Percentiles rank a stretch among this genome's conserved stretches.
These are phyloP conservation scores for Monascus ruber DNA, from an alignment of 2,329 filamentous ascomycete genomes.

Conservation along the genomic window DNA sequence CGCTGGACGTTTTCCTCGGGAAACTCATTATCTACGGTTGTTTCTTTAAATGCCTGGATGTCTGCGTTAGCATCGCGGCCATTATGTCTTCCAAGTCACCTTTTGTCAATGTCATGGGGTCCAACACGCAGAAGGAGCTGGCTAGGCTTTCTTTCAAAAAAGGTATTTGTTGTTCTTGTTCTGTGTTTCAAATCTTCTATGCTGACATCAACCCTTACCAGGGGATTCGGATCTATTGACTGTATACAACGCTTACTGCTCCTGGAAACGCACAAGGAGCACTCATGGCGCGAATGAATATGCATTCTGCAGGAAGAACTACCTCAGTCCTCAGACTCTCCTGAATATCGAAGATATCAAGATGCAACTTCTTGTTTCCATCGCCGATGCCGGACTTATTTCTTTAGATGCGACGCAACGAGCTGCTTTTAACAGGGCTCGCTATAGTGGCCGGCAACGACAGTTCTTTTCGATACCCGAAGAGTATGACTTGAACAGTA, in stretches of 20 bases:
- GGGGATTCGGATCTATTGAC: slow-evolving; percentile 87
- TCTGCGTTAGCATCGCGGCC: slow-evolving; percentile 80
- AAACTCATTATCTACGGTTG: slow-evolving; percentile 82
- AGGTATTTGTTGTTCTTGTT: slow-evolving; percentile 25
- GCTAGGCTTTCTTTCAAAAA: slow-evolving; percentile 68
- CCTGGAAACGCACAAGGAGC: slow-evolving; percentile 76
- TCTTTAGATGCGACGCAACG: slow-evolving; percentile 64
- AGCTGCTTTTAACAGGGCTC: slow-evolving; percentile 51
- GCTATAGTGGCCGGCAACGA: slow-evolving; percentile 55
- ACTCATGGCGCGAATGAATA: slow-evolving; percentile 62
- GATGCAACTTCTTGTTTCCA: slow-evolving; percentile 71
- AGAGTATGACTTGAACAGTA: slow-evolving; percentile 61
- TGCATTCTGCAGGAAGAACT: slow-evolving; percentile 90
- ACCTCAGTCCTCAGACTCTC: slow-evolving; percentile 77
- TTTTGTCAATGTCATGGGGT: slow-evolving; percentile 76
- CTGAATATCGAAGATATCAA: slow-evolving; percentile 93
- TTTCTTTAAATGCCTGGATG: slow-evolving; percentile 84
- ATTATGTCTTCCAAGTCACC: slow-evolving; percentile 92
- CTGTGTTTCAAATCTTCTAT: not conserved
- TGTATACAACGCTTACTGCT: slow-evolving; percentile 81
- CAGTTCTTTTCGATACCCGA: slow-evolving; percentile 76
- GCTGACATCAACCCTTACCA: slow-evolving; percentile 11
- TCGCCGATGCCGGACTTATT: slow-evolving; percentile 78
- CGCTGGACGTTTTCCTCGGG: slow-evolving; percentile 85
- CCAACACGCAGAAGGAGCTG: slow-evolving; percentile 68